Evolutionary conservation across 768 basidiomycete genomes (phyloP), one percentile per base, ranked within the genome.

Genomic region (Sarcodon sp.): DNA sequence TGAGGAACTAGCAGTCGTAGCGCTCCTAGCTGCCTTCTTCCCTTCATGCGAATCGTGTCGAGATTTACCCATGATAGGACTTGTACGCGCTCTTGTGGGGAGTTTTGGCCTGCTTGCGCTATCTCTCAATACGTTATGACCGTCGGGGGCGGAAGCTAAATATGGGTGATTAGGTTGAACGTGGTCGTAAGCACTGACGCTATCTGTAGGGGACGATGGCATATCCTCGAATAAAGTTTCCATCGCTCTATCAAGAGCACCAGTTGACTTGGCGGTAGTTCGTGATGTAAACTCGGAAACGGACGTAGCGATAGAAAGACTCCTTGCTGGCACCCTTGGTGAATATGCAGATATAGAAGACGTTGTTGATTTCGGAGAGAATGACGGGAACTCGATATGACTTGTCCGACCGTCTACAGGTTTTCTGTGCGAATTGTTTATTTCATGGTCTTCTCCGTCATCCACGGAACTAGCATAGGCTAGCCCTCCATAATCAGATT

Each of bases 1-100:
- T 15, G 16, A 33, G 45, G 49, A 38, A 32, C 41, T 45, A 34
- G n/a, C 12, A 32, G 27, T 46, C 38, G 37, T 15, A 11, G 65
- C 59, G 51, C 67, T 73, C 21, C 47, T 57, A 44, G 35, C 34
- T 43, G 57, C 55, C 48, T 55, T 52, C 58, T 60, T 50, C 45
- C 53, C 33, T 47, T 45, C 51, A 57, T 57, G 53, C 64, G 53
- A 57, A 61, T 44, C 47, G 60, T 55, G 46, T 52, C 55, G 47
- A 63, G 51, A 53, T n/a, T 69, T 57, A 45, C 64, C 61, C 1
- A 68, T 63, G 39, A 63, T 65, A 6, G 70, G 68, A 47, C 66
- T 72, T 43, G 81, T 80, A 53, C 72, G 67, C 31, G 76, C 69
- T 33, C 81, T 70, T 43, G 65, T 66, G 7, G 80, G 79, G 13